phyloP scores from a whole-genome alignment of 192 early-diverging fungal genomes.

The Pilobolus umbonatus region DNA sequence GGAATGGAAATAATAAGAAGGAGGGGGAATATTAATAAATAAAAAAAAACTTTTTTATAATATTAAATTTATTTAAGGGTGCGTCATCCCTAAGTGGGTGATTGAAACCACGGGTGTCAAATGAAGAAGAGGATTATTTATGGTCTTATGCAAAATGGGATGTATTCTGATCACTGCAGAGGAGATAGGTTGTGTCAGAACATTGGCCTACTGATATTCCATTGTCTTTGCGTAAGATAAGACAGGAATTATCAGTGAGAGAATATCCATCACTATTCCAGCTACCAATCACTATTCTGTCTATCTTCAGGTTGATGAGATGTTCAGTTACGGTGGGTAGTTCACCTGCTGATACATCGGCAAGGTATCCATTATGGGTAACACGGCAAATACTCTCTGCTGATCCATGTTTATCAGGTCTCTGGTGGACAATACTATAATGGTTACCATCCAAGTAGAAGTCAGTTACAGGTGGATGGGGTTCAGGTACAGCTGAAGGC shows the following conservation, averaged over 20 bases:
- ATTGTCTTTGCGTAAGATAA: background rate
- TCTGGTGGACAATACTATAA: background rate
- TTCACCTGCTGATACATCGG: background rate
- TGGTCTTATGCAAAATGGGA: background rate
- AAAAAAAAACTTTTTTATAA: background rate
- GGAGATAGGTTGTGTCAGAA: background rate
- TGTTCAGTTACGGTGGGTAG: background rate
- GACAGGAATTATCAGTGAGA: background rate
- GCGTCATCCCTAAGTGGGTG: too few relatives aligned
- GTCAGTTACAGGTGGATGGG: background rate
- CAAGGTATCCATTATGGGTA: background rate
- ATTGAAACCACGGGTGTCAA: too few relatives aligned
- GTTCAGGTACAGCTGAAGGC: too few relatives aligned
- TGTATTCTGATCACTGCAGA: background rate
- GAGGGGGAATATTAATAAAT: background rate
- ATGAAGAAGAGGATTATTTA: background rate
- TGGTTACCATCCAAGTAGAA: background rate
- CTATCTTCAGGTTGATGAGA: background rate
- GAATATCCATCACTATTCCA: conserved; percentile 16
- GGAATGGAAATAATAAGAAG: background rate
- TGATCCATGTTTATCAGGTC: background rate
- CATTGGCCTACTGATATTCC: conserved; percentile 8
- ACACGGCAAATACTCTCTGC: background rate
- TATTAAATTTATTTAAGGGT: too few relatives aligned
- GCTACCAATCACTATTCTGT: conserved; percentile 2